Percentiles rank a stretch among this genome's conserved stretches.
phyloP scores from a whole-genome alignment of 1,284 basidiomycete species.

The Cystobasidium pallidum region DNA sequence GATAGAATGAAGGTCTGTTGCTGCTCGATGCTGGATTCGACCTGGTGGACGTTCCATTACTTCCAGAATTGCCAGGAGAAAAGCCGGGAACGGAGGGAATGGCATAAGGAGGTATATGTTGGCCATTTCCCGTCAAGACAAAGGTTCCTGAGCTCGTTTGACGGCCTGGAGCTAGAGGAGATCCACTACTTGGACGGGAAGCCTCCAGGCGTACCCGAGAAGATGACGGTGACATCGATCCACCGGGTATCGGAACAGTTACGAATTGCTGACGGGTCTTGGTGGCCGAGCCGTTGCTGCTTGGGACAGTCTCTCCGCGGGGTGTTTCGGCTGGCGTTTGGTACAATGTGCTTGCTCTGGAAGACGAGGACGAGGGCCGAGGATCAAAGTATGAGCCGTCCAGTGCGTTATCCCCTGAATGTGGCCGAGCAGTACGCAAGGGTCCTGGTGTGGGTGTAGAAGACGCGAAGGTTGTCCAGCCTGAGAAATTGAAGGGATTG shows the following conservation, averaged over 20 bases:
- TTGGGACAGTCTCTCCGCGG: conserved; percentile 17
- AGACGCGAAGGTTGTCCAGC: conserved; percentile 50
- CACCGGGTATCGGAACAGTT: background rate
- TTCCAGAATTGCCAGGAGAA: background rate
- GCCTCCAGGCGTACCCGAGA: conserved; percentile 15
- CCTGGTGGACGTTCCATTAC: background rate
- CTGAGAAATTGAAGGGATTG: conserved; percentile 31
- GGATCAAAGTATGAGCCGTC: conserved; percentile 50
- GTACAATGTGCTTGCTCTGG: conserved; percentile 29
- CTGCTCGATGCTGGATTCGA: background rate
- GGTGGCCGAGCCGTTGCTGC: conserved; percentile 43
- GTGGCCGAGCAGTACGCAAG: conserved; percentile 43
- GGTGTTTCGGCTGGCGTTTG: conserved; percentile 46
- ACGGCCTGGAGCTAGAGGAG: conserved; percentile 1
- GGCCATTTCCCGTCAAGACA: conserved; percentile 13
- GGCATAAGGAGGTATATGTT: conserved; percentile 23
- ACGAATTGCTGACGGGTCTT: conserved; percentile 4
- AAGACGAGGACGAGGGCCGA: conserved; percentile 34
- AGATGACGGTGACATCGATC: conserved; percentile 6
- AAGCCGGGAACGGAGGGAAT: conserved; percentile 13
- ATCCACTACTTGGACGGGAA: conserved; percentile 7
- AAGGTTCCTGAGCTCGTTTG: background rate
- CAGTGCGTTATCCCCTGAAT: conserved; percentile 22
- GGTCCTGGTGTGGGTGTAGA: conserved; percentile 49
- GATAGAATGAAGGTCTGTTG: conserved; percentile 37